Conservation (phyloP, 495 filamentous ascomycete species). For the Penicillium antarcticum region DNA sequence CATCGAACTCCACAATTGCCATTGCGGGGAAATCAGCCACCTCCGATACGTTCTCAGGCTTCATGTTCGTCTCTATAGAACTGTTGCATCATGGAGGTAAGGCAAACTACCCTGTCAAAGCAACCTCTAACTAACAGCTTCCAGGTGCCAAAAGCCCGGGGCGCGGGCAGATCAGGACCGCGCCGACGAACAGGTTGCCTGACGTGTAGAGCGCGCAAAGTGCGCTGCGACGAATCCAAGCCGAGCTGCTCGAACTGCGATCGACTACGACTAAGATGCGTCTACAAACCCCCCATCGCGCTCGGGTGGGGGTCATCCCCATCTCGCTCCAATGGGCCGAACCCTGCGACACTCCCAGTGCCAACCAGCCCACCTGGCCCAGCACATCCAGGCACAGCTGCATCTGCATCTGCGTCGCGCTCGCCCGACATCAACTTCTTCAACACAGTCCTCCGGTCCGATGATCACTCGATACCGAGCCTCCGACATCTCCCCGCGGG, state of each 20-base stretch:
- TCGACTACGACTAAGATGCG: conserved; percentile 33
- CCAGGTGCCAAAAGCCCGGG: conserved; percentile 35
- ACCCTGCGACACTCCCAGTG: conserved; percentile 1
- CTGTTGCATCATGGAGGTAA: conserved; percentile 24
- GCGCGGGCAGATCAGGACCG: conserved; percentile 38
- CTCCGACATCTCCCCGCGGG: conserved; percentile 4
- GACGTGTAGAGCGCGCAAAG: conserved; percentile 45
- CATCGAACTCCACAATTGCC: conserved; percentile 13
- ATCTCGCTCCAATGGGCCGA: conserved; percentile 4
- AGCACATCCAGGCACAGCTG: background rate
- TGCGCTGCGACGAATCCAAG: conserved; percentile 43
- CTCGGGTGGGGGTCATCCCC: conserved; percentile 6
- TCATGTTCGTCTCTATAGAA: background rate
- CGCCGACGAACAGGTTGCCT: conserved; percentile 44
- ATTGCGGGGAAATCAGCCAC: conserved; percentile 27
- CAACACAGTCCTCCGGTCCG: conserved; percentile 28
- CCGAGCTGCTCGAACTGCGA: conserved; percentile 39
- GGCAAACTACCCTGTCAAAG: background rate
- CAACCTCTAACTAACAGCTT: conserved; percentile 33
- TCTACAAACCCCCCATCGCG: conserved; percentile 27
- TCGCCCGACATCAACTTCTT: conserved; percentile 31
- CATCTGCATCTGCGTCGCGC: background rate
- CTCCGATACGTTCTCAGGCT: conserved; percentile 4
- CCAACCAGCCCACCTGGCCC: background rate
- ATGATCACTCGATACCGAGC: conserved; percentile 19